Evolutionary conservation across 306 rosid genomes (phyloP).

Genomic region (Morella rubra): DNA sequence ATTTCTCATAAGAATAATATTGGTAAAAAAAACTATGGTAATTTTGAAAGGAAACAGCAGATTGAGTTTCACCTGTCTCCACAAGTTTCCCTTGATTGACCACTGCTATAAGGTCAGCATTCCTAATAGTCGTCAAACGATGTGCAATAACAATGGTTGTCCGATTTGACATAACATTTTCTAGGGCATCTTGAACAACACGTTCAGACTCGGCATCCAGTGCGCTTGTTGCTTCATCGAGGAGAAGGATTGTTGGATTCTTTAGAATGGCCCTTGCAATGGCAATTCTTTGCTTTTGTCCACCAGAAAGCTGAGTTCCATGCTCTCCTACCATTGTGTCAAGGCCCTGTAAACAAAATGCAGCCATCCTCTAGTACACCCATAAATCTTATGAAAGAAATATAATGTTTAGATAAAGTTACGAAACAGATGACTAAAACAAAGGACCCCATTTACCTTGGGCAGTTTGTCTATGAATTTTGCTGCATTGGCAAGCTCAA

Average conservation of each 20-base stretch:
- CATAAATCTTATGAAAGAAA: too few relatives aligned
- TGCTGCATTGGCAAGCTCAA: slow-evolving; percentile 80
- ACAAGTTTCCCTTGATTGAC: slow-evolving; percentile 81
- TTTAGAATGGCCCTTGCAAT: slow-evolving; percentile 91
- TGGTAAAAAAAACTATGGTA: neutral
- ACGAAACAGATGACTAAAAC: neutral
- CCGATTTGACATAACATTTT: slow-evolving; percentile 55
- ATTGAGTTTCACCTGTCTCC: slow-evolving; percentile 52
- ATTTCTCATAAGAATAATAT: neutral
- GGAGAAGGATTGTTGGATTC: slow-evolving; percentile 83
- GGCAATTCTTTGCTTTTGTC: slow-evolving; percentile 96
- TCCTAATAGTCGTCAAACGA: slow-evolving; percentile 83
- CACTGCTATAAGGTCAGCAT: slow-evolving; percentile 79
- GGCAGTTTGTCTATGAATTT: slow-evolving; percentile 78
- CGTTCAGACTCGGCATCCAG: slow-evolving; percentile 90
- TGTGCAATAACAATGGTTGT: slow-evolving; percentile 91
- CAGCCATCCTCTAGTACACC: neutral
- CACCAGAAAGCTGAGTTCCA: slow-evolving; percentile 93
- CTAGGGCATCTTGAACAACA: slow-evolving; percentile 84
- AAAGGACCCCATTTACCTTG: slow-evolving; percentile 32
- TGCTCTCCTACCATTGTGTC: slow-evolving; percentile 84
- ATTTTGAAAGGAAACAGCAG: slow-evolving; percentile 4
- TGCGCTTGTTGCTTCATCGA: slow-evolving; percentile 95
- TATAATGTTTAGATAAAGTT: too few relatives aligned
- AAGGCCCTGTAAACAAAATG: slow-evolving; percentile 54